Evolutionary conservation across 495 filamentous ascomycete genomes (phyloP).

Genomic region (Clohesyomyces aquaticus): DNA sequence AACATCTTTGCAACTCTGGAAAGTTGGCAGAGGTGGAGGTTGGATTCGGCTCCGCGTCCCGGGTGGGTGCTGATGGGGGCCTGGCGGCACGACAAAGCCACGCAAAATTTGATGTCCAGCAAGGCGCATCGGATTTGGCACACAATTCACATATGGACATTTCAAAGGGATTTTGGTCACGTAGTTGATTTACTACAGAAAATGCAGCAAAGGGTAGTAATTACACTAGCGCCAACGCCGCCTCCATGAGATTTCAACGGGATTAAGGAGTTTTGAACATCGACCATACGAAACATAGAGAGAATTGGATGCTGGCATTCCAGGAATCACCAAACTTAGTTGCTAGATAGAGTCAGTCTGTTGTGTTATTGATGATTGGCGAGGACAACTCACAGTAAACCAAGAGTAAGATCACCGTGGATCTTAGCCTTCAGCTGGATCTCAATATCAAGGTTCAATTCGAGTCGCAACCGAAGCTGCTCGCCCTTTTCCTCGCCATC

Average conservation of each 20-base stretch:
- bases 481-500: conserved; percentile 53
- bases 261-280: neutral
- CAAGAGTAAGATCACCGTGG: conserved; percentile 84
- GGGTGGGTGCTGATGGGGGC: too few species aligned
- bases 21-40: too few species aligned
- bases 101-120: too few species aligned
- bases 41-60: too few species aligned
- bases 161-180: too few species aligned
- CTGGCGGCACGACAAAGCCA: too few species aligned
- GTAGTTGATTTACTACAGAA: neutral
- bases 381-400: conserved; percentile 72
- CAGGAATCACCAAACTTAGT: conserved; percentile 17
- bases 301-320: too few species aligned
- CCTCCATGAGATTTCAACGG: neutral
- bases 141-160: too few species aligned
- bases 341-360: conserved; percentile 21
- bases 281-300: neutral
- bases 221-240: conserved; percentile 20
- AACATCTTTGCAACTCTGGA: too few species aligned
- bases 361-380: neutral
- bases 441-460: conserved; percentile 87
- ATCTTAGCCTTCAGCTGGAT: conserved; percentile 91
- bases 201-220: conserved; percentile 17
- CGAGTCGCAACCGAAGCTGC: conserved; percentile 75
- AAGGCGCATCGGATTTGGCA: too few species aligned